phyloP scores from a whole-genome alignment of 208 protist species.

The Acanthamoeba triangularis region DNA sequence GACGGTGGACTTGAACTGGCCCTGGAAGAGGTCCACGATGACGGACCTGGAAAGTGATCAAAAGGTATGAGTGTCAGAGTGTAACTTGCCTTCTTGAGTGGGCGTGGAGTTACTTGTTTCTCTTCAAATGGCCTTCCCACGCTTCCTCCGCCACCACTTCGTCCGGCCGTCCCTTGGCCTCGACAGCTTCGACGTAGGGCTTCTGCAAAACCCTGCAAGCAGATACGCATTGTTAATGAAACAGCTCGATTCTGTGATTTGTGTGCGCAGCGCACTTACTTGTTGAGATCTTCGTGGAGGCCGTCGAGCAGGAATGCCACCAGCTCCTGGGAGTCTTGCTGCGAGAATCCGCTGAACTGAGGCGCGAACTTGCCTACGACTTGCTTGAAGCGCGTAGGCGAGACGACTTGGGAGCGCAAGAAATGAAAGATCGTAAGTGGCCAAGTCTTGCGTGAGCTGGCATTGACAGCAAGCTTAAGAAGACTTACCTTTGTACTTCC shows the following conservation, averaged over 20 bases:
- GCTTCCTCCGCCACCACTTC: constrained; percentile 92
- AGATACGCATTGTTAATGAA: not conserved
- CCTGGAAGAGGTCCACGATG: constrained; percentile 91
- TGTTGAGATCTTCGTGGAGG: constrained; percentile 84
- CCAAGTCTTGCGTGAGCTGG: too few relatives aligned
- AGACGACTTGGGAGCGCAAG: constrained; percentile 28
- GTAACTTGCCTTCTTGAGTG: not conserved
- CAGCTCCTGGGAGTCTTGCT: constrained; percentile 87
- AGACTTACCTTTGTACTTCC: constrained; percentile 1
- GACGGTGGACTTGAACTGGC: constrained; percentile 84
- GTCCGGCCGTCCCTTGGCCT: constrained; percentile 88
- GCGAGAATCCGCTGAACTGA: constrained; percentile 83
- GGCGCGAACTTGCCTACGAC: constrained; percentile 88
- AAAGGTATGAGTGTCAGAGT: not conserved
- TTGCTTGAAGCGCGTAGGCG: constrained; percentile 91
- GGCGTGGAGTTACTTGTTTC: constrained; percentile 87
- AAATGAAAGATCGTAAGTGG: too few relatives aligned
- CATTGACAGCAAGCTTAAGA: not conserved
- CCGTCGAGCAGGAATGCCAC: constrained; percentile 85
- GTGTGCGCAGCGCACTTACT: not conserved
- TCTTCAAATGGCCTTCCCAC: constrained; percentile 92
- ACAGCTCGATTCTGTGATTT: not conserved
- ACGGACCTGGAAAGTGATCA: constrained; percentile 84
- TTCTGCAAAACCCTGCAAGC: constrained; percentile 82
- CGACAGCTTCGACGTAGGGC: constrained; percentile 91